Percentiles rank a stretch among this genome's conserved stretches.
These are phyloP conservation scores for Geotrichum europaeum DNA, from an alignment of 1,139 yeast genomes.

Conservation along the genomic window DNA sequence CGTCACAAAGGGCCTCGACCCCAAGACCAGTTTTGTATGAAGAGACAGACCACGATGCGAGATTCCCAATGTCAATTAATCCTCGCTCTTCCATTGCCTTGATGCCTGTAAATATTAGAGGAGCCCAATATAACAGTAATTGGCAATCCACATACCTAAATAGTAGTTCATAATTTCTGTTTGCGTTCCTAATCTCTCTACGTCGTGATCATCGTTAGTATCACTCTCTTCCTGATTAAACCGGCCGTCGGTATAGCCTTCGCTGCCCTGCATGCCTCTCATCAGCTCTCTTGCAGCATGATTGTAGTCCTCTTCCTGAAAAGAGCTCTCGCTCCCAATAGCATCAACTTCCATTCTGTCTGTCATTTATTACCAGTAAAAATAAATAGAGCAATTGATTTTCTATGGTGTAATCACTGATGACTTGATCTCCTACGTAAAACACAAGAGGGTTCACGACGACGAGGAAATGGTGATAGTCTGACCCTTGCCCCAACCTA, in stretches of 20 bases:
- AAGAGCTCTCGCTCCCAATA: not conserved
- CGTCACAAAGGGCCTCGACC: constrained; percentile 62
- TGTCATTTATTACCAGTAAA: not conserved
- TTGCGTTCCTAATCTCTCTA: not conserved
- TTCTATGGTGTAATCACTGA: not conserved
- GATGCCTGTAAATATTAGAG: constrained; percentile 25
- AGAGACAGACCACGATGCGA: constrained; percentile 84
- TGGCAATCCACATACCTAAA: not conserved
- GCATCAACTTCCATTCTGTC: not conserved
- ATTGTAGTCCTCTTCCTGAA: not conserved
- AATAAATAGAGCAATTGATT: not conserved
- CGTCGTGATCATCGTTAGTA: not conserved
- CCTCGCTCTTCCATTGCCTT: constrained; percentile 55
- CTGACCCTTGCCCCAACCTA: not conserved
- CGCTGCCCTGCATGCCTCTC: not conserved
- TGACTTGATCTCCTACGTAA: not conserved
- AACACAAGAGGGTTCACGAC: not conserved
- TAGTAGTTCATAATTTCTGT: not conserved
- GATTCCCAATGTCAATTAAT: constrained; percentile 64
- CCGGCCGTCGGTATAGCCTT: not conserved
- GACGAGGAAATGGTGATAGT: not conserved
- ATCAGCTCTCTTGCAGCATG: not conserved
- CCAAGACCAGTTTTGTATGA: constrained; percentile 72
- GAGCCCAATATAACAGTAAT: not conserved
- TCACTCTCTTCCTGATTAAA: not conserved